phyloP scores from a whole-genome alignment of 176 grass and related monocot genomes.

The Paspalum notatum region DNA sequence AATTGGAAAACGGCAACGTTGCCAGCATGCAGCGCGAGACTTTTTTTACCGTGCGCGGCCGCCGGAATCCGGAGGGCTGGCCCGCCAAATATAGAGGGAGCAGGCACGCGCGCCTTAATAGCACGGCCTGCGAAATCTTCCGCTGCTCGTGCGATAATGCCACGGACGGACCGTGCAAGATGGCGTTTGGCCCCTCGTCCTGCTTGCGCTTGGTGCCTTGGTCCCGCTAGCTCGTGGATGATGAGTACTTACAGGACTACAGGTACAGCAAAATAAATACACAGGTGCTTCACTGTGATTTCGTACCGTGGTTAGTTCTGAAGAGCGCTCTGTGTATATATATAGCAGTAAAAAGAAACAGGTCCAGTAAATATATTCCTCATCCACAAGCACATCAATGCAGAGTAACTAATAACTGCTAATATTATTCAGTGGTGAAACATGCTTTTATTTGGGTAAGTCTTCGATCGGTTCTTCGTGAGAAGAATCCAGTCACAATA shows the following conservation, averaged over 20 bases:
- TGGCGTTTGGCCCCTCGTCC: not conserved
- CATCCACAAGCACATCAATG: not conserved
- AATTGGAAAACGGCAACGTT: conserved; percentile 16
- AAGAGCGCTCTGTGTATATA: not conserved
- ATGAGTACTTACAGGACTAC: too few species aligned
- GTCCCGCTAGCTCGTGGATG: not conserved
- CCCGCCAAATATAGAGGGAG: not conserved
- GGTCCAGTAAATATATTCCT: not conserved
- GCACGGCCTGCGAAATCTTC: conserved; percentile 8
- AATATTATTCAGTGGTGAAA: too few species aligned
- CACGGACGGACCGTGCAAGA: not conserved
- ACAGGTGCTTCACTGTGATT: not conserved
- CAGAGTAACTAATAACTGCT: too few species aligned
- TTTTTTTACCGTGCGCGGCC: conserved; percentile 15
- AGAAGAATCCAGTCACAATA: not conserved
- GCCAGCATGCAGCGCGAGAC: conserved; percentile 9
- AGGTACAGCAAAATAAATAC: not conserved
- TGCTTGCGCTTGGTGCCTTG: not conserved
- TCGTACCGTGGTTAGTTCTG: not conserved
- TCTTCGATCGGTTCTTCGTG: too few species aligned
- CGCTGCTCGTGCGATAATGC: conserved; percentile 29
- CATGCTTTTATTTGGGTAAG: too few species aligned
- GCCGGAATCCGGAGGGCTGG: not conserved
- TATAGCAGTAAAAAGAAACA: not conserved
- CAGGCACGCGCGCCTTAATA: conserved; percentile 10